A percentile compares a stretch with the other conserved stretches of the same genome.
Evolutionary conservation across 179 eudicot species (phyloP).

Genomic region (Camellia oleifera): DNA sequence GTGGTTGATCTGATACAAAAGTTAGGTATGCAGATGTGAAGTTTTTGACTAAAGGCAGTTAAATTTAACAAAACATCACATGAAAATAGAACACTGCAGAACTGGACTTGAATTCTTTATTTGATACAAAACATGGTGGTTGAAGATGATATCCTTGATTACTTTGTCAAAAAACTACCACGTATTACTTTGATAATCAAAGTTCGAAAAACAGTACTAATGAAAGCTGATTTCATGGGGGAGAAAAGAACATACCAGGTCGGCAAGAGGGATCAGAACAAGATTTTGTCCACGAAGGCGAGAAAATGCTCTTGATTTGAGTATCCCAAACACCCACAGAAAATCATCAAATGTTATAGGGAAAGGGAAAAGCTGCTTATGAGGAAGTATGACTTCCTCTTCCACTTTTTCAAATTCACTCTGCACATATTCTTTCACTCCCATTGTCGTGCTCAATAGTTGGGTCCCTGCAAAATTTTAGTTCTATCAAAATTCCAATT

Average conservation of each 20-base stretch:
- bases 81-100: background rate
- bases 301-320: conserved; percentile 91
- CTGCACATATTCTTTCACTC: background rate
- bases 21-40: conserved; percentile 14
- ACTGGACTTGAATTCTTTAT: background rate
- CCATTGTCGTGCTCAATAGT: conserved; percentile 30
- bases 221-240: background rate
- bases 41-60: background rate
- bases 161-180: too few species aligned
- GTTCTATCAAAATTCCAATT: background rate
- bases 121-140: background rate
- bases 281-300: conserved; percentile 81
- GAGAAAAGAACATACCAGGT: conserved; percentile 58
- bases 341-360: conserved; percentile 70
- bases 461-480: conserved; percentile 66
- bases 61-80: background rate
- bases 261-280: conserved; percentile 84
- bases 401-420: conserved; percentile 73
- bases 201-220: background rate
- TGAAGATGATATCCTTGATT: background rate
- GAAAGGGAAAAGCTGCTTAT: conserved; percentile 75
- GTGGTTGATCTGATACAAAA: conserved; percentile 74
- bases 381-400: conserved; percentile 59
- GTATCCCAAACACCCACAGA: conserved; percentile 95
- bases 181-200: background rate